phyloP scores from a whole-genome alignment of 192 early-diverging fungal genomes.

The Podila verticillata region DNA sequence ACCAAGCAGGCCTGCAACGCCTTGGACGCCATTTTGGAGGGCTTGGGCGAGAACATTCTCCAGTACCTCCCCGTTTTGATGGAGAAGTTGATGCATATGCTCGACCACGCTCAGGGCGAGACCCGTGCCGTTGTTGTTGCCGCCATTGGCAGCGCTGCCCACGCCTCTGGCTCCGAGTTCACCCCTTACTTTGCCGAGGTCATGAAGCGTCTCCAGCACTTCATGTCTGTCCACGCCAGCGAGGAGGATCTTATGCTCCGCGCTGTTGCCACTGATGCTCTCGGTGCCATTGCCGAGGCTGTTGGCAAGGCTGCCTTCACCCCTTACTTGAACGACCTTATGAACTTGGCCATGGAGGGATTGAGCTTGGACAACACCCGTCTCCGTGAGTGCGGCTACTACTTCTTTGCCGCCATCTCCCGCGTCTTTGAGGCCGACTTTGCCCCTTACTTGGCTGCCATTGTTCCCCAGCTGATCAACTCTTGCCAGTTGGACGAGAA shows the following conservation, averaged over 20 bases:
- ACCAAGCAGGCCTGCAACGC: conserved; percentile 85
- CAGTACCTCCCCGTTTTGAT: conserved; percentile 86
- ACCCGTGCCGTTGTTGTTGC: conserved; percentile 82
- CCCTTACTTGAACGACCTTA: conserved; percentile 78
- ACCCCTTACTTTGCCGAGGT: conserved; percentile 82
- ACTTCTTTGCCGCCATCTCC: conserved; percentile 87
- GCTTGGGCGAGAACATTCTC: conserved; percentile 82
- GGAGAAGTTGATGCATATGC: conserved; percentile 81
- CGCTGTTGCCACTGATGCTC: conserved; percentile 87
- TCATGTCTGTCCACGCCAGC: conserved; percentile 75
- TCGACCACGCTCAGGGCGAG: conserved; percentile 74
- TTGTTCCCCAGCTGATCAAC: conserved; percentile 83
- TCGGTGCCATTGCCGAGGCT: conserved; percentile 89
- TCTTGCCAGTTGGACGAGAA: conserved; percentile 85
- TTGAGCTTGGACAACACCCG: conserved; percentile 77
- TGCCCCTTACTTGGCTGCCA: conserved; percentile 73
- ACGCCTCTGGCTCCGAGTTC: conserved; percentile 78
- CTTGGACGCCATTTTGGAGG: conserved; percentile 89
- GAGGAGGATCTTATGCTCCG: conserved; percentile 83
- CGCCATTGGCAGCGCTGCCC: conserved; percentile 92
- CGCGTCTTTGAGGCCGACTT: conserved; percentile 87
- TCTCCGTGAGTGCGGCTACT: conserved; percentile 86
- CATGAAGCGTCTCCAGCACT: conserved; percentile 71
- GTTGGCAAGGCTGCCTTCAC: conserved; percentile 85
- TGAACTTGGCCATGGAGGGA: conserved; percentile 83